Evolutionary conservation across 2,329 filamentous ascomycete genomes (phyloP).

Genomic region (Calonectria naviculata): DNA sequence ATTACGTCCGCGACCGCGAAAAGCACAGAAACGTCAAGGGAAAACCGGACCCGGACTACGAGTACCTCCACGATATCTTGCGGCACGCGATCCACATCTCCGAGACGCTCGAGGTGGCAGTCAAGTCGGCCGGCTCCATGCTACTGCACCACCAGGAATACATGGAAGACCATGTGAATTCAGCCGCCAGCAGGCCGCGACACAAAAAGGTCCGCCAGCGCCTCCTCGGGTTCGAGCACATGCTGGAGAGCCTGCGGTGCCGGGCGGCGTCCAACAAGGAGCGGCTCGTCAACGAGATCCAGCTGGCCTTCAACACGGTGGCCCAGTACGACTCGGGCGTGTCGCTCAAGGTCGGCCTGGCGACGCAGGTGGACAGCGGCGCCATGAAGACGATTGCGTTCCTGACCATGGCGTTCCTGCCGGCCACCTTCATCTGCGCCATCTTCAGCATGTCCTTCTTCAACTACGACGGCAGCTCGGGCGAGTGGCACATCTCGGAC

Average conservation of each 20-base stretch:
- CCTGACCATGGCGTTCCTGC: conserved; percentile 60
- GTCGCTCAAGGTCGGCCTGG: conserved; percentile 52
- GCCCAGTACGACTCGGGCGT: conserved; percentile 53
- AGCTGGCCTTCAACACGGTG: conserved; percentile 60
- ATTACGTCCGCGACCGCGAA: conserved; percentile 49
- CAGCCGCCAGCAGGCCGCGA: conserved; percentile 15
- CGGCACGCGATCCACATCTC: conserved; percentile 57
- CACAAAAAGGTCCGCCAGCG: conserved; percentile 39
- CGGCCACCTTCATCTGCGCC: conserved; percentile 61
- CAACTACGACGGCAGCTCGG: conserved; percentile 36
- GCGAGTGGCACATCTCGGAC: conserved; percentile 42
- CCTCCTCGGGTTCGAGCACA: conserved; percentile 46
- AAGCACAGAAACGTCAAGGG: conserved; percentile 18
- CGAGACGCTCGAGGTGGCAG: conserved; percentile 53
- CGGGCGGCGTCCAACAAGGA: conserved; percentile 53
- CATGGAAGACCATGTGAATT: conserved; percentile 6
- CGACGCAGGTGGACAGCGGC: conserved; percentile 57
- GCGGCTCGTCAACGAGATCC: conserved; percentile 65
- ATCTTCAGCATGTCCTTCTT: conserved; percentile 62
- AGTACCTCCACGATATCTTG: conserved; percentile 52
- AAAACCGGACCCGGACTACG: conserved; percentile 47
- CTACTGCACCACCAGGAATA: conserved; percentile 43
- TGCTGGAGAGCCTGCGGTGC: conserved; percentile 47
- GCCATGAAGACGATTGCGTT: conserved; percentile 64
- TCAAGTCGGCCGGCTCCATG: conserved; percentile 46